Conservation (phyloP, 2,329 filamentous ascomycete genomes). For the Epichloe bromicola region DNA sequence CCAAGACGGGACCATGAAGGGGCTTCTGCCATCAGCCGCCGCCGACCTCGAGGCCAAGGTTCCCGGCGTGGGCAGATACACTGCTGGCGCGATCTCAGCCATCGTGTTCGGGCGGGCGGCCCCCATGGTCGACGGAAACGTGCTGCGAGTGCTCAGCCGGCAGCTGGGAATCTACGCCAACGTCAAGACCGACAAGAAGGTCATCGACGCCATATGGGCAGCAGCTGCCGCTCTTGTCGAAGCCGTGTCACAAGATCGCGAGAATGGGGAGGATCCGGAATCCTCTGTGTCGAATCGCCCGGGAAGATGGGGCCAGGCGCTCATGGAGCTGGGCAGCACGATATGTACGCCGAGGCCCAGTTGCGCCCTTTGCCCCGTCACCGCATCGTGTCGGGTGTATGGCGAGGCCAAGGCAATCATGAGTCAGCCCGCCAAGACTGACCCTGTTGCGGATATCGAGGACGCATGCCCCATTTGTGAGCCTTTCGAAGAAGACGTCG, state of each 20-base stretch:
- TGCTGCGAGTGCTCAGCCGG: constrained; percentile 45
- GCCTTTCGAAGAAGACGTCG: constrained; percentile 26
- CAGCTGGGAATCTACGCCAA: constrained; percentile 45
- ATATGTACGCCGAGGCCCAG: constrained; percentile 47
- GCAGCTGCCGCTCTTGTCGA: constrained; percentile 43
- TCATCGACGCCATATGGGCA: constrained; percentile 43
- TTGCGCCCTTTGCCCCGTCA: constrained; percentile 39
- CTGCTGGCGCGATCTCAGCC: constrained; percentile 47
- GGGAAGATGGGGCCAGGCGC: constrained; percentile 48
- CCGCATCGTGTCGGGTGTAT: constrained; percentile 37
- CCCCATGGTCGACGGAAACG: constrained; percentile 52
- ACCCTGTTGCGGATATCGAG: constrained; percentile 30
- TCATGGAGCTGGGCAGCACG: constrained; percentile 54
- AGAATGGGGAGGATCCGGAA: constrained; percentile 7
- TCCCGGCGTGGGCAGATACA: constrained; percentile 49
- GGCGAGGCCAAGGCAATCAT: constrained; percentile 28
- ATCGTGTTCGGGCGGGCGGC: constrained; percentile 48
- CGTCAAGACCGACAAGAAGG: constrained; percentile 40
- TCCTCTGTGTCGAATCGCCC: constrained; percentile 29
- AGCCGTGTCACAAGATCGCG: constrained; percentile 29
- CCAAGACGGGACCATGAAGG: constrained; percentile 24
- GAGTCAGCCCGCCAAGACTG: constrained; percentile 13
- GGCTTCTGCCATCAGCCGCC: constrained; percentile 35
- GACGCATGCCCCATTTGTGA: constrained; percentile 37
- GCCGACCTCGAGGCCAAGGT: constrained; percentile 35